phyloP scores from a whole-genome alignment of 2,329 filamentous ascomycete genomes.

The Lachnellula arida region DNA sequence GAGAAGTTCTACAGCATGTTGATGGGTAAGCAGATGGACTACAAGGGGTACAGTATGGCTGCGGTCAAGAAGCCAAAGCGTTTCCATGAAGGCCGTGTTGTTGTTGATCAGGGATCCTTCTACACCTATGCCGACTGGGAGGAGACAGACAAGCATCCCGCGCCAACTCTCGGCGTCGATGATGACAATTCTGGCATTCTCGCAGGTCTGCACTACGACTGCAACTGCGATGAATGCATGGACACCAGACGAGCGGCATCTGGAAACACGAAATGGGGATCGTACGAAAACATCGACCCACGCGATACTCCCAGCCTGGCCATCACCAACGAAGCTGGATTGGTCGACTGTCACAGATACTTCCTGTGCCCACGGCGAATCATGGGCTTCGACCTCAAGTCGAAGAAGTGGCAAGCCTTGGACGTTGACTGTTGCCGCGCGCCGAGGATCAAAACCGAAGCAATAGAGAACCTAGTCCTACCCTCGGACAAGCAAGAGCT shows the following conservation, averaged over 20 bases:
- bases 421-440: slow-evolving; percentile 19
- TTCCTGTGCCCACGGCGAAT: slow-evolving; percentile 20
- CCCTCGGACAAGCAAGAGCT: slow-evolving; percentile 17
- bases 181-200: slow-evolving; percentile 19
- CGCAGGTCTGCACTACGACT: slow-evolving; percentile 19
- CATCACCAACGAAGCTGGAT: slow-evolving; percentile 1
- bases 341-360: slow-evolving; percentile 13
- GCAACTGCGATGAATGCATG: slow-evolving; percentile 14
- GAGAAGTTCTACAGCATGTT: slow-evolving; percentile 24
- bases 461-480: slow-evolving; percentile 20
- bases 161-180: slow-evolving; percentile 17
- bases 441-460: slow-evolving; percentile 16
- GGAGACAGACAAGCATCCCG: slow-evolving; percentile 16
- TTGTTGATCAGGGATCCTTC: slow-evolving; percentile 19
- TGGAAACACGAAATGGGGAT: slow-evolving; percentile 17
- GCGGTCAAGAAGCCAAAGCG: slow-evolving; percentile 20
- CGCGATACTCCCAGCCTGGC: slow-evolving; percentile 12
- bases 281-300: slow-evolving; percentile 20
- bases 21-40: slow-evolving; percentile 23
- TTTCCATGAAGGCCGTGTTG: slow-evolving; percentile 18
- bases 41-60: slow-evolving; percentile 21
- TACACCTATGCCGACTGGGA: slow-evolving; percentile 23
- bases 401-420: slow-evolving; percentile 21
- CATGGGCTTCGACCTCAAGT: slow-evolving; percentile 23
- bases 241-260: slow-evolving; percentile 18